Base-by-base conservation (phyloP, 306 rosid genomes). In the Ochetophila trinervis region DNA sequence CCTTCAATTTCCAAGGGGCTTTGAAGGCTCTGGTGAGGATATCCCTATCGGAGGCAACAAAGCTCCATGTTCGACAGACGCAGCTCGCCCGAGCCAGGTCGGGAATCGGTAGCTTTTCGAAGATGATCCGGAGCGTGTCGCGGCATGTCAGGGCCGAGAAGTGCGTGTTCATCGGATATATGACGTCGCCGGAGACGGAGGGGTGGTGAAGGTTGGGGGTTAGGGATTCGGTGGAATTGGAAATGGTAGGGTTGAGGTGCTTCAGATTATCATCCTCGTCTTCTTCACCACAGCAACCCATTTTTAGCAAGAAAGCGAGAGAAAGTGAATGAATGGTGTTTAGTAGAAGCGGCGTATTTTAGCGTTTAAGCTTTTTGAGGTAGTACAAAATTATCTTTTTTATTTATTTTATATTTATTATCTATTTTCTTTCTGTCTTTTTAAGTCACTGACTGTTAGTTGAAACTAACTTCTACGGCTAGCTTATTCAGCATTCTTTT, bases 41-140 rank as follows among this genome's bases (percentile, higher is more conserved):
- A 23, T 84, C 97, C 56, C 80, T 70, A 50, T 87, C 91, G 52
- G 98, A 90, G 48, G 99, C 97, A 4, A 90, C 91, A 1, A 90
- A 87, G 76, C 79, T 78, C 99, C 99, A 93, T 52, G 83, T 56
- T 4, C 91, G 94, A 82, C 85, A 83, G 37, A 93, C 96, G 88
- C 96, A 87, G 59, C 91, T 81, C 52, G 91, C 63, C 10, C 94
- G 94, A 8, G 91, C 88, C 64, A 93, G 87, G 74, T 90, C 97
- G 6, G 84, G 83, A 44, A 84, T 63, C 1, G 88, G 78, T 52
- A 93, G 97, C 62, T 86, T 84, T 78, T 79, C 63, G 75, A 93
- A 86, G 83, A 93, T 90, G 67, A 82, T 55, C 27, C 87, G 94
- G 67, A 93, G 97, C 55, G 69, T 83, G 78, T 93, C 99, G 65